phyloP scores from a whole-genome alignment of 371 early-diverging fungal genomes.

The Mucor irregularis region DNA sequence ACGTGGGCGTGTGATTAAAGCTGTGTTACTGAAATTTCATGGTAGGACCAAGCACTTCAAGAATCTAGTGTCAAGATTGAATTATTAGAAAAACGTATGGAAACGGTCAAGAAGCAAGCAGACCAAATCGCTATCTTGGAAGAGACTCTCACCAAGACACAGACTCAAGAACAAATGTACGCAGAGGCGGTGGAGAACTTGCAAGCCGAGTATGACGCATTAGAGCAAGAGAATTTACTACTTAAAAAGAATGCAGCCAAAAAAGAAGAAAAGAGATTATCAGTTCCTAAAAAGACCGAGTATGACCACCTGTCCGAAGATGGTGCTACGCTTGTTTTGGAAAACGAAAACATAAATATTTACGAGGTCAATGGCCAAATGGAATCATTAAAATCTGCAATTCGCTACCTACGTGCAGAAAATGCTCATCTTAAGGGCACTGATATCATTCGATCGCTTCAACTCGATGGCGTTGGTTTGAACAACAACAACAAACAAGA shows the following conservation, averaged over 20 bases:
- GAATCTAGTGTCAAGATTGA: conserved; percentile 78
- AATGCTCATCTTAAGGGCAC: conserved; percentile 77
- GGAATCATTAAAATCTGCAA: conserved; percentile 71
- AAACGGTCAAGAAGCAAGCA: conserved; percentile 65
- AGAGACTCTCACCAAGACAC: conserved; percentile 55
- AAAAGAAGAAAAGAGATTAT: conserved; percentile 44
- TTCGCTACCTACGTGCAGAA: conserved; percentile 78
- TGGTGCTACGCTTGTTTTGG: neutral
- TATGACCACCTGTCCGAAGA: conserved; percentile 25
- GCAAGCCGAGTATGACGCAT: conserved; percentile 66
- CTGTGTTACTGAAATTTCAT: neutral
- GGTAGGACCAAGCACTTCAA: conserved; percentile 70
- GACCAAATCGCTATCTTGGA: conserved; percentile 70
- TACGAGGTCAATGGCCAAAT: conserved; percentile 35
- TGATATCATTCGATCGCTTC: conserved; percentile 44
- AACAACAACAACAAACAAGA: neutral
- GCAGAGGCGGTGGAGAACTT: conserved; percentile 75
- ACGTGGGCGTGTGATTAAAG: neutral
- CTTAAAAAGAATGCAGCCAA: conserved; percentile 54
- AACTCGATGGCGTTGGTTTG: conserved; percentile 10
- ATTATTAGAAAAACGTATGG: conserved; percentile 76
- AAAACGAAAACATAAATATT: conserved; percentile 2
- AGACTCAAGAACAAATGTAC: conserved; percentile 65
- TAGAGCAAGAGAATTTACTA: conserved; percentile 69
- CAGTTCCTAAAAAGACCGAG: conserved; percentile 28